Evolutionary conservation across 2,329 filamentous ascomycete genomes (phyloP).

Genomic region (Chlorencoelia australis): DNA sequence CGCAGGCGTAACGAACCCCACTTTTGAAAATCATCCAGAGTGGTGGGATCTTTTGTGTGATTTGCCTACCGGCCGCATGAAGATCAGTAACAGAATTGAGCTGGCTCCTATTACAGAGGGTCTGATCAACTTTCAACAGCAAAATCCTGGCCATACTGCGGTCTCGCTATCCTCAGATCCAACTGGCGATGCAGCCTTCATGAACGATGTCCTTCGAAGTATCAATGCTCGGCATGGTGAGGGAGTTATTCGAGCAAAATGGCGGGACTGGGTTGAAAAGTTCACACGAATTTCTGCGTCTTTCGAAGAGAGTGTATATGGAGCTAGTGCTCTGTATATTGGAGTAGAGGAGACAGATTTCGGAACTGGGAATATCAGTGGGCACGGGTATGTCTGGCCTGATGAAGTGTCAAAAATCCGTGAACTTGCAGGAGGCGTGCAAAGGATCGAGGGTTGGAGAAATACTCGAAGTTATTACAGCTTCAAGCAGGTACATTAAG

Average conservation of each 20-base stretch:
- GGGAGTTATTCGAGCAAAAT: constrained; percentile 81
- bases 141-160: constrained; percentile 48
- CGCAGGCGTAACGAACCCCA: constrained; percentile 93
- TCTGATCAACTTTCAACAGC: constrained; percentile 76
- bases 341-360: constrained; percentile 62
- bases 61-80: constrained; percentile 81
- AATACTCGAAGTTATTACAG: constrained; percentile 93
- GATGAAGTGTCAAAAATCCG: constrained; percentile 71
- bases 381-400: constrained; percentile 92
- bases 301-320: constrained; percentile 93
- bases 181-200: constrained; percentile 82
- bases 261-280: constrained; percentile 87
- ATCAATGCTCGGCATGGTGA: constrained; percentile 83
- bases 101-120: constrained; percentile 74
- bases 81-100: constrained; percentile 86
- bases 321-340: constrained; percentile 80
- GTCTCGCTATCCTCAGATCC: constrained; percentile 45
- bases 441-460: constrained; percentile 91
- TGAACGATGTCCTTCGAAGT: constrained; percentile 73
- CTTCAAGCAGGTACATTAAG: constrained; percentile 65
- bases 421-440: constrained; percentile 85
- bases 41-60: constrained; percentile 99
- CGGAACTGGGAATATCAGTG: constrained; percentile 49
- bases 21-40: constrained; percentile 86
- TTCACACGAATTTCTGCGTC: constrained; percentile 88